Base-by-base conservation (phyloP, 139 green algal genomes). In the Coelastrella sp. region DNA sequence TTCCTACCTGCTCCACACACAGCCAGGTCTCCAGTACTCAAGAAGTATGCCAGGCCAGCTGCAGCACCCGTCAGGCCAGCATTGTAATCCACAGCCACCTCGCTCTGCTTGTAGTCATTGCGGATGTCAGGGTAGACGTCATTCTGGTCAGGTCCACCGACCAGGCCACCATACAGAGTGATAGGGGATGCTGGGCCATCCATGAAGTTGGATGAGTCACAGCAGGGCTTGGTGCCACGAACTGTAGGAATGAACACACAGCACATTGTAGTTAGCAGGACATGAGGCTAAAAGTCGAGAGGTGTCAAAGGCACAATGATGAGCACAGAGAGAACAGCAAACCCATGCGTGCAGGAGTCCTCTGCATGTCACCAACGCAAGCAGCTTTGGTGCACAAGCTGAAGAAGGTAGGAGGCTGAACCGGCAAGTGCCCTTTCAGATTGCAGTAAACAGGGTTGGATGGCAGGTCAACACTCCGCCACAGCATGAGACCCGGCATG, bases 161-260 rank as follows among this genome's bases (percentile, higher is more conserved):
- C 92, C 64, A 97, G 92, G 2, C 93, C 95, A 10, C 96, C 96
- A 4, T 86, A 84, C 20, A 97, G 83, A 7, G 84, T 75, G 81
- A 95, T 89, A 19, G 88, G 73, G 65, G 96, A 94, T 66, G 89
- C 59, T 19, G 7, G 14, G 11, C 82, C 6, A 4, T 57, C 22
- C 13, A 90, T 93, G 90, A 95, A 96, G 54, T 89, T 73, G 60
- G 87, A 56, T 32, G 87, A 93, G 84, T 74, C 86, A 92, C 95
- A 96, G 59, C 75, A 85, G 32, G 61, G 61, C 61, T 71, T 71
- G 14, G 73, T n/a, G 19, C 19, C 19, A 7, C 73, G 7, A 7
- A 78, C 19, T 78, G 73, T 22, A 47, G 32, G 32, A 47, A 47
- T 47, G 32, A 32, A 32, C 73, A 78, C 16, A 78, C 19, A 78